Base-by-base conservation (phyloP, 2,329 filamentous ascomycete genomes). In the Pyrenophora graminea region DNA sequence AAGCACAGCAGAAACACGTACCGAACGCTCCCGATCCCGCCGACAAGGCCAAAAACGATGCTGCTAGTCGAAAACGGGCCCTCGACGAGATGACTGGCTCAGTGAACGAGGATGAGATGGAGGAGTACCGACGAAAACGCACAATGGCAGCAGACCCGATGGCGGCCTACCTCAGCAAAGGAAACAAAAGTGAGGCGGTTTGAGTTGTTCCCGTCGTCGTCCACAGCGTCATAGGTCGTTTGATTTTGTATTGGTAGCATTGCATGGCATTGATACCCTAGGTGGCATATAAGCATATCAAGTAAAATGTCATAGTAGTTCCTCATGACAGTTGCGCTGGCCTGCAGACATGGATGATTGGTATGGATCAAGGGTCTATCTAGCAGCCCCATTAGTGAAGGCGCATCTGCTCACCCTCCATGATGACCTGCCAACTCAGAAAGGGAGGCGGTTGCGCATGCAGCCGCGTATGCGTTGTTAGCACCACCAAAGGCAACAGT, bases 21-120 rank as follows among this genome's bases (percentile, higher is more conserved):
- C 76, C 76, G 15, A 79, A 79, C 54, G 74, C 68, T 12, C 70
- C 72, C 2, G 73, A 78, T 25, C 61, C 59, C 19, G 74, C 74
- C 3, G 66, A 74, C 45, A 78, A 79, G 51, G 66, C 69, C 21
- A 74, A 63, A 33, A 65, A 66, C 25, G 76, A 79, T 45, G 68
- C 74, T 46, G 60, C 64, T 41, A 65, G 61, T 23, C 89, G 86
- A 70, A 93, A 95, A 73, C 82, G 91, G 38, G 89, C 87, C 1
- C 76, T 90, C 25, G 85, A 89, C 48, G 89, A 96, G 68, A 86
- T 96, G 81, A 85, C 88, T 63, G 84, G 84, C 18, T 89, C 88
- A 1, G 82, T 94, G 10, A 86, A 87, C 0, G 90, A 96, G 67
- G 89, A 88, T 48, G 91, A 96, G 60, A 82, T 96, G 77, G 92